These are phyloP conservation scores for Leishmania tarentolae DNA, from an alignment of 208 protist species.

Conservation along the genomic window DNA sequence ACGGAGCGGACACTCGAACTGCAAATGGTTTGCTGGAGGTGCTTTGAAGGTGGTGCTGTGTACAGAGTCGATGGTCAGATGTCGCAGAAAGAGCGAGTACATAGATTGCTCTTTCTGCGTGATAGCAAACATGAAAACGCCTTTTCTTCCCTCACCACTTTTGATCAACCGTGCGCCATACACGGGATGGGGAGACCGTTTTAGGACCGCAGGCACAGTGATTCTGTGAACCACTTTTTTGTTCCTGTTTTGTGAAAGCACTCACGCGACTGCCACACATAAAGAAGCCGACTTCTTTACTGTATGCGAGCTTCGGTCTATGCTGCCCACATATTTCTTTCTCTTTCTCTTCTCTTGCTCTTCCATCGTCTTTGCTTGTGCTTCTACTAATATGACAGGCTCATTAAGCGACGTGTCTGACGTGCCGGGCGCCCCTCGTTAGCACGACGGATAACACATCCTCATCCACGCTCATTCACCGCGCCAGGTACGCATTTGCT, in stretches of 20 bases:
- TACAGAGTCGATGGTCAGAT: not conserved
- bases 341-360: not conserved
- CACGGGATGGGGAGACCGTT: too few relatives aligned
- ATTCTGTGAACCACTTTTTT: not conserved
- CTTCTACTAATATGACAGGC: not conserved
- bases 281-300: not conserved
- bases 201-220: not conserved
- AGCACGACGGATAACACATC: slow-evolving; percentile 1
- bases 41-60: not conserved
- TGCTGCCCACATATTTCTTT: not conserved
- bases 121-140: not conserved
- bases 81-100: not conserved
- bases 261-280: not conserved
- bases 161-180: not conserved
- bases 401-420: not conserved
- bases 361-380: not conserved
- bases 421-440: not conserved
- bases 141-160: not conserved
- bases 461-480: not conserved
- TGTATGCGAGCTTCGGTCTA: not conserved
- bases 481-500: not conserved
- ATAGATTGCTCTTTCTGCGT: not conserved
- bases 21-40: not conserved
- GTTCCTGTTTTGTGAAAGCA: not conserved
- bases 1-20: not conserved